Conservation (phyloP, 768 basidiomycete genomes). For the Plicaturopsis crispa region DNA sequence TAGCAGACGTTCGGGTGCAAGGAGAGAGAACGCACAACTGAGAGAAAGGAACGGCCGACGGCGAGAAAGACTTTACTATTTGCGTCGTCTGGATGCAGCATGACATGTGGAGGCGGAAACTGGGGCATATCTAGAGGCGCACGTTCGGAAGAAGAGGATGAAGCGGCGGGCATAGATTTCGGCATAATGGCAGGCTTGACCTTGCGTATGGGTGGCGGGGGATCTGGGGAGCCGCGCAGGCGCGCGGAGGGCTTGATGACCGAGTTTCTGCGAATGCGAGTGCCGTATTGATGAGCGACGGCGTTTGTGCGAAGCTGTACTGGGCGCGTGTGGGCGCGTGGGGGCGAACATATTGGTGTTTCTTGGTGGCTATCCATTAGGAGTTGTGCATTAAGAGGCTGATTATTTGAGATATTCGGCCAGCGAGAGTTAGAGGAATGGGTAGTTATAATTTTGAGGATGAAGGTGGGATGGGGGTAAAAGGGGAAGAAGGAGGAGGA, state of each 20-base stretch:
- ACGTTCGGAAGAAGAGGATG: conserved; percentile 9
- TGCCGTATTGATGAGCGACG: conserved; percentile 49
- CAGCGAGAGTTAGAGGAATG: no score
- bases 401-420: no score
- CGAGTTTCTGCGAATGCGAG: conserved; percentile 45
- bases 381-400: no score
- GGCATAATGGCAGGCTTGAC: conserved; percentile 16
- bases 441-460: no score
- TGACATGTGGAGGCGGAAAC: conserved; percentile 58
- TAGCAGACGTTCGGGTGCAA: conserved; percentile 12
- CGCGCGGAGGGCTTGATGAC: conserved; percentile 45
- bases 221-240: conserved; percentile 36
- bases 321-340: no score
- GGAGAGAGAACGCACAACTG: conserved; percentile 48
- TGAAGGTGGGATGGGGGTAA: no score
- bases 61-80: conserved; percentile 66
- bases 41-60: conserved; percentile 64
- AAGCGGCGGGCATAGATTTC: conserved; percentile 7
- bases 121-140: conserved; percentile 19
- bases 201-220: conserved; percentile 23
- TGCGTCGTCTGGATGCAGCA: conserved; percentile 71
- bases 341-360: no score
- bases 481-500: no score
- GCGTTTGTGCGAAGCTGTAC: no score
- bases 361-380: no score